phyloP scores from a whole-genome alignment of 1,284 basidiomycete species.

The Fomitiporia mediterranea region DNA sequence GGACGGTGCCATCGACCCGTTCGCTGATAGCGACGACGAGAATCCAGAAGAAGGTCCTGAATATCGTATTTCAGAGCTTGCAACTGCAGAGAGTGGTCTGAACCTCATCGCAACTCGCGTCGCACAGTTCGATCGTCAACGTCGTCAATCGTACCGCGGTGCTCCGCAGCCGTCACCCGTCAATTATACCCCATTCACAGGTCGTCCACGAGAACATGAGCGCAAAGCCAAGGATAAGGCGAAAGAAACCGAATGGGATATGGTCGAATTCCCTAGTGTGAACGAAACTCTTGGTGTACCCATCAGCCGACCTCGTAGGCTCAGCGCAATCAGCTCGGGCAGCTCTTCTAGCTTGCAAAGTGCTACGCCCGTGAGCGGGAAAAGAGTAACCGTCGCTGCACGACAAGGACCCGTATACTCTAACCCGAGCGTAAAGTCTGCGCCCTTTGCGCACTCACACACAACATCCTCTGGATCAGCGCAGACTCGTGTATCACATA shows the following conservation, averaged over 20 bases:
- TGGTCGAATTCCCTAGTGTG: neutral
- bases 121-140: conserved; percentile 16
- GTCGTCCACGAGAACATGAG: neutral
- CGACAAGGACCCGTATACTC: conserved; percentile 3
- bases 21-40: conserved; percentile 5
- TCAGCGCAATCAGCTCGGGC: conserved; percentile 6
- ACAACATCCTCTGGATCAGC: conserved; percentile 3
- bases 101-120: conserved; percentile 15
- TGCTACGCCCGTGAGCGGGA: neutral
- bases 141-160: conserved; percentile 11
- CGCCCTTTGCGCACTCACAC: conserved; percentile 4
- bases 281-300: neutral
- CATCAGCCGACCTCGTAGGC: conserved; percentile 13
- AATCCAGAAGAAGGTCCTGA: neutral
- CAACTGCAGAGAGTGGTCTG: conserved; percentile 15
- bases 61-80: conserved; percentile 14
- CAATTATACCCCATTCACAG: neutral
- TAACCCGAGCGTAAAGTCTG: neutral
- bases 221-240: conserved; percentile 6
- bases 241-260: neutral
- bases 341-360: conserved; percentile 1
- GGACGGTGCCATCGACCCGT: conserved; percentile 6
- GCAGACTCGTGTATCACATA: neutral
- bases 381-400: neutral
- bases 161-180: conserved; percentile 5